Evolutionary conservation across 31 red algal species (phyloP).

Genomic region (Odonthalia washingtoniensis): DNA sequence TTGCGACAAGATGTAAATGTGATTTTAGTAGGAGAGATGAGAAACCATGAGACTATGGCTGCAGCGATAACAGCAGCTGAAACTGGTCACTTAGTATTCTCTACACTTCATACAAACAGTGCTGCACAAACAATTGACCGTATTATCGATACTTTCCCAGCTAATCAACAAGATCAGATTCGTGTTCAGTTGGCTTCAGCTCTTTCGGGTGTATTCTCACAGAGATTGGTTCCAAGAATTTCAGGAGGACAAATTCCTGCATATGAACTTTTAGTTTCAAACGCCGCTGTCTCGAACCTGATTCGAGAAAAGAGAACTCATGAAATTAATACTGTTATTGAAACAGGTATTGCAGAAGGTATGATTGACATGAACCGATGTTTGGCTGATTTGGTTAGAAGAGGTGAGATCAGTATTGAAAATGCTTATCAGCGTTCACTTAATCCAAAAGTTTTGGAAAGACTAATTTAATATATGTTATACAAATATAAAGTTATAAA

Average conservation of each 20-base stretch:
- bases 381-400: constrained; percentile 16
- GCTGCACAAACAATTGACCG: constrained; percentile 27
- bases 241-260: constrained; percentile 6
- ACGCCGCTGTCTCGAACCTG: constrained; percentile 18
- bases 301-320: constrained; percentile 27
- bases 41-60: constrained; percentile 16
- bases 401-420: neutral
- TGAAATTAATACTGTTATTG: constrained; percentile 20
- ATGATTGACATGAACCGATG: constrained; percentile 16
- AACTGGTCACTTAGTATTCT: constrained; percentile 36
- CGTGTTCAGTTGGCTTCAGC: constrained; percentile 2
- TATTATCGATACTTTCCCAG: constrained; percentile 37
- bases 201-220: constrained; percentile 8
- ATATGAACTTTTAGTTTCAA: constrained; percentile 9
- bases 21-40: constrained; percentile 38
- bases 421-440: constrained; percentile 1
- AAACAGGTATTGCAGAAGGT: constrained; percentile 12
- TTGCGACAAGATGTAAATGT: constrained; percentile 37
- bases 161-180: constrained; percentile 26
- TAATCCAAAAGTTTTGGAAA: neutral
- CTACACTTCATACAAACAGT: constrained; percentile 36
- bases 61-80: constrained; percentile 26
- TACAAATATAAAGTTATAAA: constrained; percentile 12
- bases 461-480: constrained; percentile 5
- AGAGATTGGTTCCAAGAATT: constrained; percentile 3